Percentiles rank a stretch among this genome's conserved stretches.
These are phyloP conservation scores for Pterocarpus santalinus DNA, from an alignment of 306 rosid genomes.

Conservation along the genomic window DNA sequence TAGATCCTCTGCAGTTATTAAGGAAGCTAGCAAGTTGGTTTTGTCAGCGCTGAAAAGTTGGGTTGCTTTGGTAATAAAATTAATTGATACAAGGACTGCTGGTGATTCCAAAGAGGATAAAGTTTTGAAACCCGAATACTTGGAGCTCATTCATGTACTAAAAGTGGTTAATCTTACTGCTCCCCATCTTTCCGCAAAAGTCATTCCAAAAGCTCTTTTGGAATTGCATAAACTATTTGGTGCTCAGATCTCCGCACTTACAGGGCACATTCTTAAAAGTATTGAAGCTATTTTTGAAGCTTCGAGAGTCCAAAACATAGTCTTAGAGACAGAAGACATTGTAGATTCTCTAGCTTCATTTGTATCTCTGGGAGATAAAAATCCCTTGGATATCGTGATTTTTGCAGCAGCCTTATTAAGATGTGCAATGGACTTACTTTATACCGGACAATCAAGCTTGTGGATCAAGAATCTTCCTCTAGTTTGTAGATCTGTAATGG, in stretches of 20 bases:
- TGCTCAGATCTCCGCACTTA: slow-evolving; percentile 63
- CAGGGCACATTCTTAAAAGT: slow-evolving; percentile 69
- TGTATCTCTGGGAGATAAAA: slow-evolving; percentile 73
- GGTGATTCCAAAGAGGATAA: slow-evolving; percentile 54
- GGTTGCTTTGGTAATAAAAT: slow-evolving; percentile 63
- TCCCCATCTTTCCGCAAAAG: slow-evolving; percentile 70
- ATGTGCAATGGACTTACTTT: slow-evolving; percentile 63
- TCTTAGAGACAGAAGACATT: slow-evolving; percentile 57
- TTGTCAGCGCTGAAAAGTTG: slow-evolving; percentile 67
- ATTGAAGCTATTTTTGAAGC: slow-evolving; percentile 70
- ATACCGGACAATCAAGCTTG: slow-evolving; percentile 56
- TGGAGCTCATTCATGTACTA: slow-evolving; percentile 78
- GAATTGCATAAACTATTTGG: slow-evolving; percentile 64
- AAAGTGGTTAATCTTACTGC: slow-evolving; percentile 68
- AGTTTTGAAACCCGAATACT: slow-evolving; percentile 56
- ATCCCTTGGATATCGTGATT: slow-evolving; percentile 73
- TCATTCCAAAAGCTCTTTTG: slow-evolving; percentile 62
- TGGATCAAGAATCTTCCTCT: slow-evolving; percentile 71
- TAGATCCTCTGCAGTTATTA: slow-evolving; percentile 55
- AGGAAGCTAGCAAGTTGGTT: slow-evolving; percentile 84
- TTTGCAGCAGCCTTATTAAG: slow-evolving; percentile 69
- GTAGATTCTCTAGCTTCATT: slow-evolving; percentile 71
- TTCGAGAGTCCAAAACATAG: slow-evolving; percentile 56
- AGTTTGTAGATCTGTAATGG: slow-evolving; percentile 76
- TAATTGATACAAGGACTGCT: slow-evolving; percentile 46